A percentile compares a stretch with the other conserved stretches of the same genome.
These are phyloP conservation scores for Eutypella sp. DNA, from an alignment of 2,329 filamentous ascomycete species.

Conservation along the genomic window DNA sequence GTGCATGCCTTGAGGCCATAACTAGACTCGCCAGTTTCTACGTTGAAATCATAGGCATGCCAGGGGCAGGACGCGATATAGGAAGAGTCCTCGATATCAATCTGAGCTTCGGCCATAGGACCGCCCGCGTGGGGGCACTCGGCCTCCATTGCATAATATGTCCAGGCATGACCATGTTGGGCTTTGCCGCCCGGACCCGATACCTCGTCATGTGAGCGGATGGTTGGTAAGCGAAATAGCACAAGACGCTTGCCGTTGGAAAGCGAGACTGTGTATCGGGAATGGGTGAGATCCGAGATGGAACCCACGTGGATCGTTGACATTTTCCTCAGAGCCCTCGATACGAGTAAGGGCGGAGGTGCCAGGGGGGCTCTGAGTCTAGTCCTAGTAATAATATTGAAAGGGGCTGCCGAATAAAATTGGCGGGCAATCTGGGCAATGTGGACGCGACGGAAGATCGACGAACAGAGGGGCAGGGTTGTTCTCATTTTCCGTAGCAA, in stretches of 20 bases:
- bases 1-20: conserved; percentile 42
- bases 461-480: too few relatives aligned
- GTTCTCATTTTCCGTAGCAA: too few relatives aligned
- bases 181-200: too few relatives aligned
- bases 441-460: too few relatives aligned
- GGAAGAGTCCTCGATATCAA: conserved; percentile 43
- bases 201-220: conserved; percentile 26
- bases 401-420: too few relatives aligned
- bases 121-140: conserved; percentile 42
- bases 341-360: too few relatives aligned
- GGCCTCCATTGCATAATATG: conserved; percentile 43
- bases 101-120: conserved; percentile 38
- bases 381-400: too few relatives aligned
- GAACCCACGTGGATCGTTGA: conserved; percentile 23
- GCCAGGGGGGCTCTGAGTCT: too few relatives aligned
- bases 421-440: too few relatives aligned
- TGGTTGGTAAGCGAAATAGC: conserved; percentile 38
- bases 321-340: conserved; percentile 13
- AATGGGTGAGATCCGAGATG: conserved; percentile 30
- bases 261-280: conserved; percentile 37
- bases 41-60: conserved; percentile 46
- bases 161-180: conserved; percentile 32
- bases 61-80: conserved; percentile 43
- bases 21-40: conserved; percentile 43
- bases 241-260: conserved; percentile 40